Evolutionary conservation across 2,329 filamentous ascomycete species (phyloP), one percentile per base, ranked within the genome.

Genomic region (Talaromyces sp.): DNA sequence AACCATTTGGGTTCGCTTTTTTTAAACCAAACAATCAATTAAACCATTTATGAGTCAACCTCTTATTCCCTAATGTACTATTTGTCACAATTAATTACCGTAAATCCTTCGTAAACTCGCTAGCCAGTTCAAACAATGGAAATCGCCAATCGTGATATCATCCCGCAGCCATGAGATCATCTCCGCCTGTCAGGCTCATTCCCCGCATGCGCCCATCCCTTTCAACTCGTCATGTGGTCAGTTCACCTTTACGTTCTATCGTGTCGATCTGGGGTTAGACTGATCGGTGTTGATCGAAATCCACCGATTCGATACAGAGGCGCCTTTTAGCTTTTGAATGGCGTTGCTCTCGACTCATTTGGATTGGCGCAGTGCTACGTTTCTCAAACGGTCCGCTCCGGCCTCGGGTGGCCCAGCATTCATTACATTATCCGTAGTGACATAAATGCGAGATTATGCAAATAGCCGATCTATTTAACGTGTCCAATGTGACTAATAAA

Each of bases 141-240:
- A n/a, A 36, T 46, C 29, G 10, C 43, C 43, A 16, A 32, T 37
- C 24, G 47, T 61, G 61, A 63, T 58, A 60, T 58, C 58, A 60
- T 49, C 36, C 37, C 52, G 43, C 56, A 55, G 48, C 37, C 47
- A 61, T 57, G 57, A 56, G 52, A 61, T 61, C 60, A 55, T 54
- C 43, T 41, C 50, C 43, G 47, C 39, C 22, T 44, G 49, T 49
- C 51, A 39, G 47, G 47, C 52, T 37, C 52, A 24, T 20, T 52
- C 41, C 45, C 52, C 49, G 46, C 52, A 29, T 55, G 49, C 46
- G 44, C n/a, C 45, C 32, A 27, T 11, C 29, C 32, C 44, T 46
- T 19, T 37, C 40, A 14, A 14, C 30, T 41, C 30, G 22, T 40
- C 43, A 37, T 27, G 29, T 22, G 49, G 32, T 36, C 19, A 13